Evolutionary conservation across 2,329 filamentous ascomycete genomes (phyloP).

Genomic region (Cytospora schulzeri): DNA sequence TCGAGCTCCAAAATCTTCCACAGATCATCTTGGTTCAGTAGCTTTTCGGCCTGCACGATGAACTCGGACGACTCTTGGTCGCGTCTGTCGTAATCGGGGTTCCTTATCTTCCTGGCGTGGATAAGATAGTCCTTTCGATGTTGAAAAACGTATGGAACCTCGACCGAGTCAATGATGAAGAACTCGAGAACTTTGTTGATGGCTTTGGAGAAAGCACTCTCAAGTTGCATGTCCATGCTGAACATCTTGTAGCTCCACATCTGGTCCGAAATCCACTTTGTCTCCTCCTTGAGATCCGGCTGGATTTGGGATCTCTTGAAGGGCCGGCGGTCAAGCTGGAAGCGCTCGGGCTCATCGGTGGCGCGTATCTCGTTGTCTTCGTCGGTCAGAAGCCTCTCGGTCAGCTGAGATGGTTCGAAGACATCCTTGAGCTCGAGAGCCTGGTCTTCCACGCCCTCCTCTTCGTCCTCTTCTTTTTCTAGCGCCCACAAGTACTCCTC

Average conservation of each 20-base stretch:
- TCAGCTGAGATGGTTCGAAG: conserved; percentile 93
- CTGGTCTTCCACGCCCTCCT: conserved; percentile 78
- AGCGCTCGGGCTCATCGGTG: conserved; percentile 88
- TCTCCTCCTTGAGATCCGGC: conserved; percentile 74
- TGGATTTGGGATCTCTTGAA: conserved; percentile 85
- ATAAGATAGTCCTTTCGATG: conserved; percentile 98
- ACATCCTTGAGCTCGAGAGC: conserved; percentile 94
- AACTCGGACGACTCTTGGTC: conserved; percentile 74
- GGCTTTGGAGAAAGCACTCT: conserved; percentile 81
- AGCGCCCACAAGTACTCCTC: conserved; percentile 96
- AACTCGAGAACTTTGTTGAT: conserved; percentile 93
- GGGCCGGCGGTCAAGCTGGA: conserved; percentile 86
- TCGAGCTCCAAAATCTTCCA: conserved; percentile 96
- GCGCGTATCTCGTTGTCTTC: conserved; percentile 90
- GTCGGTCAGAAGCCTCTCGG: conserved; percentile 92
- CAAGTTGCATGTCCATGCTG: conserved; percentile 60
- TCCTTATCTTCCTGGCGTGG: conserved; percentile 72
- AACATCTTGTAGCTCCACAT: conserved; percentile 87
- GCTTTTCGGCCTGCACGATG: conserved; percentile 78
- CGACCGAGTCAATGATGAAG: conserved; percentile 90
- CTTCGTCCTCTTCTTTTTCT: conserved; percentile 83
- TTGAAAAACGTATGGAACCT: conserved; percentile 97
- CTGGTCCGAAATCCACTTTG: conserved; percentile 86
- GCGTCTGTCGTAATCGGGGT: conserved; percentile 58
- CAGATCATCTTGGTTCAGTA: conserved; percentile 88